Base-by-base conservation (phyloP, 805 yeast species). In the Kuraishia piskuri region DNA sequence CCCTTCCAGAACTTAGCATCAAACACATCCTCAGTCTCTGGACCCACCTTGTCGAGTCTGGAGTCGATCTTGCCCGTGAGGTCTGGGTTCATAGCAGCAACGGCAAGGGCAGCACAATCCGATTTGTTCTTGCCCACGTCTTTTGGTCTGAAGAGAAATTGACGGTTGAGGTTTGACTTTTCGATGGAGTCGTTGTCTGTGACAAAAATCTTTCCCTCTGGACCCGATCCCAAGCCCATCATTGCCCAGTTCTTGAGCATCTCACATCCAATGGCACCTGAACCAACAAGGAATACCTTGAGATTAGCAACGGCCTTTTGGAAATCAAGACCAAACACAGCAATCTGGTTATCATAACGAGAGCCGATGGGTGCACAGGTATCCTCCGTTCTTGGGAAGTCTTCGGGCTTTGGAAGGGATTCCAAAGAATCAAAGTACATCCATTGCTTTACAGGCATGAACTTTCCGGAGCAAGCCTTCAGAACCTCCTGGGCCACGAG, bases 241-340 rank as follows among this genome's bases (percentile, higher is more conserved):
- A 94, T 79, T 4, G 99, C 97, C 98, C 98, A 94, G 66, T 90
- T 91, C 72, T 94, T 94, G 63, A 94, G 77, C 91, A 94, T 92
- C 72, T 94, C 99, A 74, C 99, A 94, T 45, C 99, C 99, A 74
- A 94, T 94, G 20, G 99, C 99, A 67, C 99, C 99, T 1, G 97
- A 78, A 48, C 99, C 99, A 46, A 94, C 99, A 59, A 94, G 75
- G 69, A 94, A 92, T 2, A 91, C 90, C 63, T 82, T 86, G 57
- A 87, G 73, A 68, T 91, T 89, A 44, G 88, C 81, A 54, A 94
- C 72, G 48, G 72, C 73, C 63, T 86, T 82, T 65, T 90, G 92
- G 70, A 81, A 89, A 47, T 80, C 81, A 50, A 79, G 65, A 55
- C 99, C 99, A 61, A 90, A 90, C 1, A 92, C 96, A 1, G 98